Evolutionary conservation across 2,329 filamentous ascomycete species (phyloP).

Genomic region (Cladorrhinum sp.): DNA sequence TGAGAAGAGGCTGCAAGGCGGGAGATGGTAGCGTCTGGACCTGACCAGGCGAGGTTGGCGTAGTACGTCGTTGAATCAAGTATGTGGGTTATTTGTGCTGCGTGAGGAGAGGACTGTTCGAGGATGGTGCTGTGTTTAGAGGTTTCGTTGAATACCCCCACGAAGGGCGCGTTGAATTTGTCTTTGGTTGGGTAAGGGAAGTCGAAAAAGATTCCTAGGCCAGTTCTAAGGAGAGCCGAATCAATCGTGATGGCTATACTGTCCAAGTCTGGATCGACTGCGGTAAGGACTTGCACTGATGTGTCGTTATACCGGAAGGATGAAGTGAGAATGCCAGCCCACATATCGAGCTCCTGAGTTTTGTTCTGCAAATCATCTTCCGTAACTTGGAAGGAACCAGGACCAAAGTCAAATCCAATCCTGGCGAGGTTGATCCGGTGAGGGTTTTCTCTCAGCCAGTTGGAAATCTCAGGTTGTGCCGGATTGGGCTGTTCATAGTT

Average conservation of each 20-base stretch:
- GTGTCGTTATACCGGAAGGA: slow-evolving; percentile 41
- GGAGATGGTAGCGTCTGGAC: slow-evolving; percentile 31
- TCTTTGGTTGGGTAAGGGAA: slow-evolving; percentile 49
- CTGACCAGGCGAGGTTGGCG: slow-evolving; percentile 39
- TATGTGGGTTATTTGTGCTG: slow-evolving; percentile 42
- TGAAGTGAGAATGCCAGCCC: slow-evolving; percentile 44
- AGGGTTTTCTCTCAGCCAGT: slow-evolving; percentile 47
- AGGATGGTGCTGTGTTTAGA: slow-evolving; percentile 42
- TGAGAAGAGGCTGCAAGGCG: slow-evolving; percentile 38
- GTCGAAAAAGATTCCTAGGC: slow-evolving; percentile 49
- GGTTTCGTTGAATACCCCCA: slow-evolving; percentile 50
- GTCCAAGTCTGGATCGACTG: slow-evolving; percentile 44
- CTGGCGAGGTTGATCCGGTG: slow-evolving; percentile 50
- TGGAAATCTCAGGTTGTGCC: slow-evolving; percentile 40
- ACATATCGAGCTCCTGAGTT: slow-evolving; percentile 46
- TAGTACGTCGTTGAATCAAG: slow-evolving; percentile 44
- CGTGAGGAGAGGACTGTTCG: slow-evolving; percentile 23
- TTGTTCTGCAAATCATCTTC: slow-evolving; percentile 41
- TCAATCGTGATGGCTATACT: slow-evolving; percentile 43
- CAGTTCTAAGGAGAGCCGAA: slow-evolving; percentile 39
- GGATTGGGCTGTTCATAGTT: slow-evolving; percentile 43
- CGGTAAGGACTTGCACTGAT: slow-evolving; percentile 42
- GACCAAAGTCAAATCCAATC: slow-evolving; percentile 45
- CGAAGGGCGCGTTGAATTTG: slow-evolving; percentile 55
- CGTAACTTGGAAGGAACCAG: slow-evolving; percentile 34